phyloP scores from a whole-genome alignment of 257 asterid species.

The Echites panduratus region DNA sequence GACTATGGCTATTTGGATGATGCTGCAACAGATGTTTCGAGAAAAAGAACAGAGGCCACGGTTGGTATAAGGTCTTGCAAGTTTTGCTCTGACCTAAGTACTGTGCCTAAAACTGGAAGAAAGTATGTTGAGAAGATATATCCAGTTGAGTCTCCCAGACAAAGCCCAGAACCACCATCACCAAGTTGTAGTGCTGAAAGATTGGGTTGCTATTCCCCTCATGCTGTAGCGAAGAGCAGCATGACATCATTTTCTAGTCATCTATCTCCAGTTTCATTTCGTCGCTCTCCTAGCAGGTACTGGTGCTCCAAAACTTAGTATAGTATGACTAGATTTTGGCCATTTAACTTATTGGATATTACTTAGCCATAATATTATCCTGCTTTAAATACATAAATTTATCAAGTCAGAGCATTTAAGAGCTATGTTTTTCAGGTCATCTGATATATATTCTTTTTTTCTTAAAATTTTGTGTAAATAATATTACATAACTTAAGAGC shows the following conservation, averaged over 20 bases:
- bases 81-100: conserved; percentile 40
- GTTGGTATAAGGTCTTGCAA: conserved; percentile 42
- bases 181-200: conserved; percentile 72
- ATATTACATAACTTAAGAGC: not conserved
- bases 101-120: conserved; percentile 30
- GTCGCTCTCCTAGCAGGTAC: conserved; percentile 67
- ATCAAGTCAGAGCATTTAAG: not conserved
- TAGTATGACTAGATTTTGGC: not conserved
- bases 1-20: conserved; percentile 33
- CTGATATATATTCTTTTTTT: not conserved
- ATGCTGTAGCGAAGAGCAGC: conserved; percentile 41
- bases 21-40: conserved; percentile 22
- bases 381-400: not conserved
- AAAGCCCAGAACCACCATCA: conserved; percentile 72
- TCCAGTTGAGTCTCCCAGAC: conserved; percentile 77
- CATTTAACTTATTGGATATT: not conserved
- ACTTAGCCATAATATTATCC: not conserved
- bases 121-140: conserved; percentile 57
- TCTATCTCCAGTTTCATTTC: conserved; percentile 41
- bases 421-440: not conserved
- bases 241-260: conserved; percentile 37
- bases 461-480: not conserved
- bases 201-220: conserved; percentile 45
- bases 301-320: not conserved
- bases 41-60: conserved; percentile 20